Conservation (phyloP, 179 eudicot genomes). For the Camellia oleifera region DNA sequence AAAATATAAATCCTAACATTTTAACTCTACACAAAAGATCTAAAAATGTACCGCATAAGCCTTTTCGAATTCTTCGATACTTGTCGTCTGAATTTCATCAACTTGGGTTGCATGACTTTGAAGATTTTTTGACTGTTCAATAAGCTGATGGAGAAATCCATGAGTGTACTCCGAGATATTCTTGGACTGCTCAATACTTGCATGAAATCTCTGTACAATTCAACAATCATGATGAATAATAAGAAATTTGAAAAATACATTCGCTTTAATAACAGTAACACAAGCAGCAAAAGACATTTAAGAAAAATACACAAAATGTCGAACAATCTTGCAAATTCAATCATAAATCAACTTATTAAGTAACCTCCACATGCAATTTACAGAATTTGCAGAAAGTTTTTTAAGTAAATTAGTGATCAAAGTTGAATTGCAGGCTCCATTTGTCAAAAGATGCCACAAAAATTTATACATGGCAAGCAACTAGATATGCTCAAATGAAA, state of each 20-base stretch:
- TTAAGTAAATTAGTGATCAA: neutral
- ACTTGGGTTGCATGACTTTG: slow-evolving; percentile 57
- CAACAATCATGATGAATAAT: neutral
- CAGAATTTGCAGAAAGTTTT: neutral
- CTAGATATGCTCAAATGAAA: neutral
- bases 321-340: neutral
- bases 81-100: slow-evolving; percentile 61
- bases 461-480: neutral
- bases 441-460: neutral
- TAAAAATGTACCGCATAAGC: slow-evolving; percentile 60
- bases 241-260: neutral
- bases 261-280: neutral
- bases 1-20: neutral
- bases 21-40: neutral
- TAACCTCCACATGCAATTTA: neutral
- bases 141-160: slow-evolving; percentile 54
- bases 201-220: slow-evolving; percentile 64
- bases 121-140: slow-evolving; percentile 63
- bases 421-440: neutral
- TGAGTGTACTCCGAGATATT: slow-evolving; percentile 56
- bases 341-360: neutral
- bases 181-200: slow-evolving; percentile 50
- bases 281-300: neutral
- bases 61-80: slow-evolving; percentile 70
- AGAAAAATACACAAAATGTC: neutral